Base-by-base conservation (phyloP, 177 flowering plant species). In the Vitis hybrid region DNA sequence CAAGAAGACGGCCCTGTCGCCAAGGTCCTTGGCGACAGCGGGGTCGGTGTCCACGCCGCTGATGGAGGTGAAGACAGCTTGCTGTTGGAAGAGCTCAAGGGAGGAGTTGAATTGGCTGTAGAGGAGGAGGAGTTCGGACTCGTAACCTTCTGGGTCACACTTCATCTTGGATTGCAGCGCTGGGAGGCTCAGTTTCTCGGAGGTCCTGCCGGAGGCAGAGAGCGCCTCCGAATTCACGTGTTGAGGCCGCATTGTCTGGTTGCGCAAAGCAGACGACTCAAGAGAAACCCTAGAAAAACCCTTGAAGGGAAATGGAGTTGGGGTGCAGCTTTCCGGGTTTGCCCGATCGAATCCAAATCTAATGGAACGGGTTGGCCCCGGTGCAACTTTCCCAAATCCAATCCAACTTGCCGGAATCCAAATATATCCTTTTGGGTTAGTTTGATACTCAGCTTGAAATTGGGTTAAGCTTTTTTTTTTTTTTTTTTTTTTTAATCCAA, bases 131-230 rank as follows among this genome's bases (percentile, higher is more conserved):
- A 92, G 87, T 80, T 94, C 98, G 29, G 89, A 60, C 39, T 74
- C 85, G 78, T 94, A 92, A 18, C 98, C 92, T 66, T 94, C 93
- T 0, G 97, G 95, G 67, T 94, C 98, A 71, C 73, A 66, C 70
- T 94, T 94, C 97, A 94, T 91, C 78, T 90, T 92, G 5, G 90
- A 84, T 64, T 91, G 98, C 2, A 94, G 85, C 0, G 83, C 9
- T 10, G 89, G 86, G 0, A 94, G 87, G 80, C 87, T 89, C 53
- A 89, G 83, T 84, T 84, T 90, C 76, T 87, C 97, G 2, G 92
- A 53, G 70, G 71, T 59, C 51, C 84, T 81, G 22, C 97, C 92
- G 0, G 94, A 84, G 4, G 95, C 90, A 10, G 82, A 53, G 10
- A 90, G 65, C 0, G 86, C 51, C 22, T 85, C 89, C 58, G 88